Percentiles rank a stretch among this genome's conserved stretches.
Conservation (phyloP, 192 early-diverging fungal species). For the Backusella psychrophila region DNA sequence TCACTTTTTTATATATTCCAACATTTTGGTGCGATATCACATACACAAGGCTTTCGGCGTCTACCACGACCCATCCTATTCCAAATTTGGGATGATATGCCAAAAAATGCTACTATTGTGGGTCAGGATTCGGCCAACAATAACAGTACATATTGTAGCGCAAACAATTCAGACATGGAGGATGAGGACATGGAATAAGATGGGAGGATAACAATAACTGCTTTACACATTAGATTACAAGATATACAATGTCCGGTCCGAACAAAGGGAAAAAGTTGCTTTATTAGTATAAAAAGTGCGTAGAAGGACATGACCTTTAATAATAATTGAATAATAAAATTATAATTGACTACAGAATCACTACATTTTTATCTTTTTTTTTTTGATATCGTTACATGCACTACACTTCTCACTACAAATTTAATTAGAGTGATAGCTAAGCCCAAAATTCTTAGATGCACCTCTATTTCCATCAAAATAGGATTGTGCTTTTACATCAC, state of each 20-base stretch:
- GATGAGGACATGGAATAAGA: not conserved
- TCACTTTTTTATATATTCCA: constrained; percentile 54
- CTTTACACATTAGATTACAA: no score
- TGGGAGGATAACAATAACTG: not conserved
- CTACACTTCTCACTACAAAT: no score
- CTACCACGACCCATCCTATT: constrained; percentile 51
- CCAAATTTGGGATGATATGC: constrained; percentile 61
- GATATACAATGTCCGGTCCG: no score
- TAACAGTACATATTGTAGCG: not conserved
- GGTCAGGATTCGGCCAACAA: not conserved
- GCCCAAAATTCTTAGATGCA: no score
- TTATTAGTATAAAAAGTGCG: no score
- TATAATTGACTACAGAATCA: not conserved
- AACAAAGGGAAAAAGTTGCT: no score
- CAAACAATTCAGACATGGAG: not conserved
- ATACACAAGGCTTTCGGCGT: constrained; percentile 50
- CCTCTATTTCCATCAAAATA: no score
- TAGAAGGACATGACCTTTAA: no score
- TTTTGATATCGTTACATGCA: not conserved
- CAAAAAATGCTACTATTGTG: constrained; percentile 33
- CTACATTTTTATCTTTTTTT: not conserved
- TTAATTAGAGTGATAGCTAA: no score
- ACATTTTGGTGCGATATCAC: constrained; percentile 59
- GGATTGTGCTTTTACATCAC: no score
- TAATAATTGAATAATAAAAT: no score